These are phyloP conservation scores for Saccharomyces hybrid DNA, from an alignment of 1,139 yeast genomes.

Conservation along the genomic window DNA sequence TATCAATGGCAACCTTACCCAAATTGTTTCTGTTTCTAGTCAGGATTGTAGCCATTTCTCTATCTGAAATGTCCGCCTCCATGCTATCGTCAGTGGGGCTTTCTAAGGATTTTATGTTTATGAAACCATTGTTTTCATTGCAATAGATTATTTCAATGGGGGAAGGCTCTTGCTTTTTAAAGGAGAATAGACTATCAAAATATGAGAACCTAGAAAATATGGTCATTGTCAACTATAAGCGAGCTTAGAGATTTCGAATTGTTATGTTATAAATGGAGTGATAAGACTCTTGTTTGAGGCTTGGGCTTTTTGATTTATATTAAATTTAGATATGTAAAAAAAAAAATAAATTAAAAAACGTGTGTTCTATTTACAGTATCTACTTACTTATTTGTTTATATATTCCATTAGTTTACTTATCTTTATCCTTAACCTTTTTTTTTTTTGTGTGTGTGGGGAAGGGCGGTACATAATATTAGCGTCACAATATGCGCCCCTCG, in stretches of 20 bases:
- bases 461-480: neutral
- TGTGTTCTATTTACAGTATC: neutral
- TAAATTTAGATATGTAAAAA: neutral
- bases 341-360: neutral
- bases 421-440: neutral
- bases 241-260: neutral
- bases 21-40: neutral
- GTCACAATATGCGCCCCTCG: neutral
- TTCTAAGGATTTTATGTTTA: constrained; percentile 6
- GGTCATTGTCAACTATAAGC: neutral
- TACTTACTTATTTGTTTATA: neutral
- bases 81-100: constrained; percentile 6
- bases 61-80: constrained; percentile 11
- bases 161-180: neutral
- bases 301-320: neutral
- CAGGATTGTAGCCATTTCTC: constrained; percentile 15
- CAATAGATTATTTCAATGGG: constrained; percentile 4
- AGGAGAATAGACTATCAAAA: neutral
- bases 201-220: neutral
- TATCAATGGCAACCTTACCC: constrained; percentile 4
- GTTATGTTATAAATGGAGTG: neutral
- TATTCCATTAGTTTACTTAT: neutral
- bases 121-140: constrained; percentile 11
- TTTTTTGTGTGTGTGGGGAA: constrained; percentile 1
- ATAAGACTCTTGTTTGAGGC: neutral